These are phyloP conservation scores for Pseudopyricularia javanii DNA, from an alignment of 2,329 filamentous ascomycete species.

Conservation along the genomic window DNA sequence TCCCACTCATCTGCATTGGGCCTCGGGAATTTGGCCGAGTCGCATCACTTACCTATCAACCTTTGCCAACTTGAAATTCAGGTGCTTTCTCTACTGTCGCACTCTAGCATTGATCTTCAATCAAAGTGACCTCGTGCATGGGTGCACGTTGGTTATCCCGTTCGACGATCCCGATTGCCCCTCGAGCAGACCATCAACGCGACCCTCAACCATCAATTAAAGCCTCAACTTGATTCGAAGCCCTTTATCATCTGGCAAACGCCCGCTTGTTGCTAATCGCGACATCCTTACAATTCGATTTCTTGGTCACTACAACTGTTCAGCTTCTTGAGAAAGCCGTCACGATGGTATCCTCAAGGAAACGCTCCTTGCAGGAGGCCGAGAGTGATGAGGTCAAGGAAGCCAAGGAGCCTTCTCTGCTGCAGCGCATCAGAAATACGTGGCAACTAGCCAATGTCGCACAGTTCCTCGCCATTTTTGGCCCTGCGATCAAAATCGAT, in stretches of 20 bases:
- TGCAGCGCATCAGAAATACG: slow-evolving; percentile 68
- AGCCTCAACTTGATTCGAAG: background rate
- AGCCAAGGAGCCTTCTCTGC: slow-evolving; percentile 23
- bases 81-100: background rate
- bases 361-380: slow-evolving; percentile 32
- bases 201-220: background rate
- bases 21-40: background rate
- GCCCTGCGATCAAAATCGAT: slow-evolving; percentile 78
- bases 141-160: background rate
- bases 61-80: background rate
- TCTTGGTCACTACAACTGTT: background rate
- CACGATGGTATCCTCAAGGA: slow-evolving; percentile 32
- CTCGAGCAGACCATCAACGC: background rate
- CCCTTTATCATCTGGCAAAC: background rate
- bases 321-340: background rate
- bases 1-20: background rate
- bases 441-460: slow-evolving; percentile 93
- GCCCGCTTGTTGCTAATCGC: background rate
- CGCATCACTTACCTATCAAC: background rate
- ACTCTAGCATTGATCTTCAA: background rate
- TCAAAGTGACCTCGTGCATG: background rate
- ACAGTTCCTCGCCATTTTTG: slow-evolving; percentile 90
- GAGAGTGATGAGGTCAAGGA: slow-evolving; percentile 17
- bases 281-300: background rate
- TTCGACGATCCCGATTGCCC: background rate